Base-by-base conservation (phyloP, 495 filamentous ascomycete genomes). In the Lophium mytilinum region DNA sequence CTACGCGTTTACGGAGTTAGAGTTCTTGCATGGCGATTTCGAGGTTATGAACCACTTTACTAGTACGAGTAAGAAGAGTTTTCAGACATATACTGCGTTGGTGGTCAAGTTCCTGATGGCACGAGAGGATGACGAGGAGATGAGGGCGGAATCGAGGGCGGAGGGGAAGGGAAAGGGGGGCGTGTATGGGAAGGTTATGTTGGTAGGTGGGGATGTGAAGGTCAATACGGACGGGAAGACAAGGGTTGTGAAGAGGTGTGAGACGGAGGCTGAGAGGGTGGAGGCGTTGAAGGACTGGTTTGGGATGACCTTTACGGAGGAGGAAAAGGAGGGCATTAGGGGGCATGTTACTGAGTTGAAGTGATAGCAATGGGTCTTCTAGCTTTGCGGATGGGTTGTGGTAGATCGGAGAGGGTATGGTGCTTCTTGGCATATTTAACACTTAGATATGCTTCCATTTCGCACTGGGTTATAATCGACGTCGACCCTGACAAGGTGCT, bases 131-230 rank as follows among this genome's bases (percentile, higher is more conserved):
- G 33, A 14, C 24, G 52, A 54, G 53, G 52, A 58, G 11, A 55
- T 12, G 21, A 36, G 52, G 15, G 37, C 17, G 52, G 17, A 42
- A 5, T 18, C 8, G 52, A 11, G n/a, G n/a, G 35, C 55, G 36
- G 24, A 42, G 36, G 36, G 18, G 14, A 41, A 43, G 14, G 55
- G 46, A 0, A 35, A 52, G n/a, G 56, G 52, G 33, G 53, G 52
- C 45, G 47, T 65, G 12, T 56, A 52, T 45, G 62, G 62, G 36
- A 65, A 65, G 59, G 36, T 57, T 12, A 65, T 65, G 62, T 41
- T 65, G 40, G 58, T 62, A 1, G 34, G 56, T 53, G 58, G 57
- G 50, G 53, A 42, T 10, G 55, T 65, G 2, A 65, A 65, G 48
- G 43, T 56, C 35, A 65, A 65, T 53, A 47, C 61, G 5, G 62